Percentiles rank a stretch among this genome's conserved stretches.
These are phyloP conservation scores for Onygenales sp. DNA, from an alignment of 2,329 filamentous ascomycete species.

Conservation along the genomic window DNA sequence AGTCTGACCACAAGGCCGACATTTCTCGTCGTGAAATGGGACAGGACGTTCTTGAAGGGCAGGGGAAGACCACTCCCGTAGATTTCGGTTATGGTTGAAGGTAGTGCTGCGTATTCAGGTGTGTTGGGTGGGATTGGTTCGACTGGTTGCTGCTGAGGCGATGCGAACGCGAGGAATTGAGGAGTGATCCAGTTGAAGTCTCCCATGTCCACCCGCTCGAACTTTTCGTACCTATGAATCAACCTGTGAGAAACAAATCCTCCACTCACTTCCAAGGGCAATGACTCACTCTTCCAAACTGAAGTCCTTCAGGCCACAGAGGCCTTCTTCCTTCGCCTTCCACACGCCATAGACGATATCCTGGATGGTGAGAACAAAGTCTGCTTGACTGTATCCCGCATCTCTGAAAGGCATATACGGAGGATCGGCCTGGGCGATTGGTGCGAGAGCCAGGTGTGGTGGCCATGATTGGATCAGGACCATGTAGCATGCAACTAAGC, in stretches of 20 bases:
- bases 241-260: constrained; percentile 1
- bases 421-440: constrained; percentile 92
- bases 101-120: constrained; percentile 63
- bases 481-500: constrained; percentile 96
- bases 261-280: neutral
- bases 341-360: constrained; percentile 97
- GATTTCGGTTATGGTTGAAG: constrained; percentile 65
- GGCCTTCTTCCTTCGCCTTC: constrained; percentile 94
- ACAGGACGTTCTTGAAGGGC: constrained; percentile 92
- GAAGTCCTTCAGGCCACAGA: constrained; percentile 87
- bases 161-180: constrained; percentile 91
- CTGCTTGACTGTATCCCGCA: constrained; percentile 95
- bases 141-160: constrained; percentile 73
- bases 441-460: constrained; percentile 86
- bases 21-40: constrained; percentile 77
- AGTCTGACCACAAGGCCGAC: constrained; percentile 89
- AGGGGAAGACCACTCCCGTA: constrained; percentile 61
- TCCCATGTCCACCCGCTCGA: constrained; percentile 90
- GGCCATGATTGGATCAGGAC: constrained; percentile 97
- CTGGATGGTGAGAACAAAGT: constrained; percentile 91
- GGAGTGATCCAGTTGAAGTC: constrained; percentile 99
- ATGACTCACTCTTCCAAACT: constrained; percentile 70
- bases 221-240: constrained; percentile 66
- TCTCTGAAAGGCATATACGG: constrained; percentile 98
- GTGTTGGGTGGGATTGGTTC: constrained; percentile 63